These are phyloP conservation scores for Flaveria sonorensis DNA, from an alignment of 129 eudicot genomes.

Conservation along the genomic window DNA sequence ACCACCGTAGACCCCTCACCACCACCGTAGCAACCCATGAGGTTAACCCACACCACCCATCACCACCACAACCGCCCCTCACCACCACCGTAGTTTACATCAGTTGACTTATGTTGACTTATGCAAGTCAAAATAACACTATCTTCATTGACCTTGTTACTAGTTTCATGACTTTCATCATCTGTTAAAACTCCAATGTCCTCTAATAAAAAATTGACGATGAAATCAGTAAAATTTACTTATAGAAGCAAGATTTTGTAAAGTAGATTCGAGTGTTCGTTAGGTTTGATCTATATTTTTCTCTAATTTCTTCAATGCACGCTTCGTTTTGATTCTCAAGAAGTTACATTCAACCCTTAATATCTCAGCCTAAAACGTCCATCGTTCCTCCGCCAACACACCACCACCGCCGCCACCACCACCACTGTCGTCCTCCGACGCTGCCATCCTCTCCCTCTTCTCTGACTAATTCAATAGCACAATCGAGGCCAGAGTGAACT, in stretches of 20 bases:
- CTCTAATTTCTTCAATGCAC: conserved; percentile 71
- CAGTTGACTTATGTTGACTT: conserved; percentile 40
- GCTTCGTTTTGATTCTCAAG: conserved; percentile 77
- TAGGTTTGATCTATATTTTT: conserved; percentile 57
- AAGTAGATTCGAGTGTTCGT: conserved; percentile 62
- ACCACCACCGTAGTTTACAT: conserved; percentile 36
- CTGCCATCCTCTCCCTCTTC: conserved; percentile 49
- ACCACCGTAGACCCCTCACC: no score
- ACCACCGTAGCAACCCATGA: no score
- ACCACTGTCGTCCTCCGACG: conserved; percentile 10
- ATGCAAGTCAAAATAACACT: conserved; percentile 28
- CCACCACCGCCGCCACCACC: conserved; percentile 11
- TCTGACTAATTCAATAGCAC: conserved; percentile 31
- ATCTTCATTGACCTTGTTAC: conserved; percentile 35
- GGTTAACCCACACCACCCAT: no score
- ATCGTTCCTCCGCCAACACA: conserved; percentile 56
- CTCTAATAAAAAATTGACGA: conserved; percentile 30
- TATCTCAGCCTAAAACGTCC: conserved; percentile 91
- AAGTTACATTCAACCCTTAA: conserved; percentile 82
- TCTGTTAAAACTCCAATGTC: conserved; percentile 58
- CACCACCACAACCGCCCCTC: no score
- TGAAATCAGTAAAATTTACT: conserved; percentile 16
- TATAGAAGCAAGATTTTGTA: conserved; percentile 70
- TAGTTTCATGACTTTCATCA: conserved; percentile 16
- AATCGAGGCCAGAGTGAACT: conserved; percentile 37